Percentiles rank a stretch among this genome's conserved stretches.
These are phyloP conservation scores for Solioccasus polychromus DNA, from an alignment of 768 basidiomycete species.

Conservation along the genomic window DNA sequence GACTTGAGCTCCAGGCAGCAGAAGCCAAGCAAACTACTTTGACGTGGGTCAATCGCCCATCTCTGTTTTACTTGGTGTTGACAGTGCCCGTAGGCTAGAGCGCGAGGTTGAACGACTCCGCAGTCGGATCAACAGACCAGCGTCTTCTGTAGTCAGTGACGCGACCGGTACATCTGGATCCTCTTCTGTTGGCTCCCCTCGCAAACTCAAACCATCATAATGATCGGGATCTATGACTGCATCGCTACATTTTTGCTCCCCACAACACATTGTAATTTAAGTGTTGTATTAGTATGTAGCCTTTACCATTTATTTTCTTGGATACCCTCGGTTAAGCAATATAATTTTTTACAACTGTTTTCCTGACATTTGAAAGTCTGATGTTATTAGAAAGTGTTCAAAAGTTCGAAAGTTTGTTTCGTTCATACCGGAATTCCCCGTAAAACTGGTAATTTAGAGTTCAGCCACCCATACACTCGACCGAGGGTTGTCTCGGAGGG, in stretches of 20 bases:
- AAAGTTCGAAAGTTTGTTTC: too few species aligned
- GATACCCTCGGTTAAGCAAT: not conserved
- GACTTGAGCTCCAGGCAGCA: slow-evolving; percentile 72
- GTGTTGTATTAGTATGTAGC: slow-evolving; percentile 21
- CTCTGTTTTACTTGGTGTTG: slow-evolving; percentile 1
- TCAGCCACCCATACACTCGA: slow-evolving; percentile 25
- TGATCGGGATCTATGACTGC: not conserved
- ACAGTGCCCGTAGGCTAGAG: slow-evolving; percentile 44
- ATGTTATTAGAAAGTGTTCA: too few species aligned
- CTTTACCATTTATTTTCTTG: slow-evolving; percentile 1
- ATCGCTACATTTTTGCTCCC: not conserved
- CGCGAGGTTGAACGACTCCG: slow-evolving; percentile 68
- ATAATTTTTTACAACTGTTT: not conserved
- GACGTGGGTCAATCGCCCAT: slow-evolving; percentile 42
- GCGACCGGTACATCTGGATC: slow-evolving; percentile 14
- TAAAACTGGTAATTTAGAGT: slow-evolving; percentile 29
- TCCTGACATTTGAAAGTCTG: too few species aligned
- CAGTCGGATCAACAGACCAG: slow-evolving; percentile 60
- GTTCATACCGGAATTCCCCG: slow-evolving; percentile 23
- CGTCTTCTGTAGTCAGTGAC: slow-evolving; percentile 36
- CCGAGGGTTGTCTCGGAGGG: not conserved
- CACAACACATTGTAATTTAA: slow-evolving; percentile 14
- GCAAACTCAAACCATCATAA: slow-evolving; percentile 24
- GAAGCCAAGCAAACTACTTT: slow-evolving; percentile 72
- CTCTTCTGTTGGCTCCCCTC: slow-evolving; percentile 30